Conservation (phyloP, 1,139 yeast species). For the Protomyces gravidus region DNA sequence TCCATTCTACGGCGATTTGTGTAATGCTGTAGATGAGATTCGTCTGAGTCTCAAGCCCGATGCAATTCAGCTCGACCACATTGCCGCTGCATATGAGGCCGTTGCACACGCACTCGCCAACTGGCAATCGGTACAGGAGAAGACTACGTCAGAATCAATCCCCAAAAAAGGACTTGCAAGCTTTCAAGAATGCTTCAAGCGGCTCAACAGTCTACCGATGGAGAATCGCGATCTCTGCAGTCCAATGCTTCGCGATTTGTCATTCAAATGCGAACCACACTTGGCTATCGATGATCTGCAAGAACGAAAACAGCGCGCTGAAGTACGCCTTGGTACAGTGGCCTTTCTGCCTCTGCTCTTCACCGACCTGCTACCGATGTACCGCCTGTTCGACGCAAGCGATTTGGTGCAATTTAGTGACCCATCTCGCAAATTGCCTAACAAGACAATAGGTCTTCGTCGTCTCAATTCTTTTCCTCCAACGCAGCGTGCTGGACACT, state of each 20-base stretch:
- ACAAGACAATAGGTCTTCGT: slow-evolving; percentile 33
- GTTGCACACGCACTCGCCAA: background rate
- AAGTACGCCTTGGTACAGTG: slow-evolving; percentile 52
- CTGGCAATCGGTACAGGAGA: background rate
- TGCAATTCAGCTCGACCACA: background rate
- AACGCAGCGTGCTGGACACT: slow-evolving; percentile 35
- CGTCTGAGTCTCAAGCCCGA: background rate
- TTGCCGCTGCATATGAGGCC: background rate
- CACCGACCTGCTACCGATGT: slow-evolving; percentile 52
- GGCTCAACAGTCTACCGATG: slow-evolving; percentile 11
- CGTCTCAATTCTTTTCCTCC: slow-evolving; percentile 44
- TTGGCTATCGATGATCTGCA: slow-evolving; percentile 47
- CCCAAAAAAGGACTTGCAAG: slow-evolving; percentile 17
- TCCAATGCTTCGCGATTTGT: slow-evolving; percentile 39
- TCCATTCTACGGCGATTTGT: slow-evolving; percentile 86
- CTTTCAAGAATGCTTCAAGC: slow-evolving; percentile 27
- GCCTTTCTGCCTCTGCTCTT: slow-evolving; percentile 59
- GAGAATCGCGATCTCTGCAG: slow-evolving; percentile 9
- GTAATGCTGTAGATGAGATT: slow-evolving; percentile 35
- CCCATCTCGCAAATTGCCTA: background rate
- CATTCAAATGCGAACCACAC: slow-evolving; percentile 48
- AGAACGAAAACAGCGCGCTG: slow-evolving; percentile 45
- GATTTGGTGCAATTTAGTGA: slow-evolving; percentile 33
- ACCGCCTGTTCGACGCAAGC: slow-evolving; percentile 48
- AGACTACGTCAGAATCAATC: background rate